Percentiles rank a stretch among this genome's conserved stretches.
Conservation (phyloP, 148 eudicot species). For the Chenopodium album region DNA sequence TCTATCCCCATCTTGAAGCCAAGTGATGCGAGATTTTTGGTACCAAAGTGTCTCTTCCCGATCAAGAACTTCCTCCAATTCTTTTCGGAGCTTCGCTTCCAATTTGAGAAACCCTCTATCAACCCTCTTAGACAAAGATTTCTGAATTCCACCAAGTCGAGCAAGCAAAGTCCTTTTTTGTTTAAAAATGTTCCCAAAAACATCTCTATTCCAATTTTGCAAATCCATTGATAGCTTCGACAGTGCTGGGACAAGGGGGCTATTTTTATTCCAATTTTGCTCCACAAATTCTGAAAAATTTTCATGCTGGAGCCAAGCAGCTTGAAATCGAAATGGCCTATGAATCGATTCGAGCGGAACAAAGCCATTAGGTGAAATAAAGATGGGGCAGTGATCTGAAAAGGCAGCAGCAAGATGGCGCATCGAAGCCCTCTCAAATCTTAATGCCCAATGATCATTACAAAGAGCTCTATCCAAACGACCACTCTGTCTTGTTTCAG, state of each 20-base stretch:
- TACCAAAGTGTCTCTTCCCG: not conserved
- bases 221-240: rapidly evolving
- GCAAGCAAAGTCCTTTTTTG: not conserved
- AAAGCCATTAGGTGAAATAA: not conserved
- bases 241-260: not conserved
- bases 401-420: not conserved
- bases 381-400: not conserved
- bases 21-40: not conserved
- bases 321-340: not conserved
- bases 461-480: not conserved
- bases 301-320: not conserved
- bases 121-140: rapidly evolving
- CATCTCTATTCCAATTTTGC: not conserved
- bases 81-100: not conserved
- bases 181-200: not conserved
- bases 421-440: not conserved
- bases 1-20: not conserved
- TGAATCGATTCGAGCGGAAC: not conserved
- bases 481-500: not conserved
- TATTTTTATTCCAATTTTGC: not conserved
- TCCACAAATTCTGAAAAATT: not conserved
- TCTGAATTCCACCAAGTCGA: not conserved
- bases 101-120: not conserved
- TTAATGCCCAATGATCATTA: not conserved
- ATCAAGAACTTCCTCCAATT: not conserved